phyloP scores from a whole-genome alignment of 441 rosid species.

The Euphorbia schlechtendalii region DNA sequence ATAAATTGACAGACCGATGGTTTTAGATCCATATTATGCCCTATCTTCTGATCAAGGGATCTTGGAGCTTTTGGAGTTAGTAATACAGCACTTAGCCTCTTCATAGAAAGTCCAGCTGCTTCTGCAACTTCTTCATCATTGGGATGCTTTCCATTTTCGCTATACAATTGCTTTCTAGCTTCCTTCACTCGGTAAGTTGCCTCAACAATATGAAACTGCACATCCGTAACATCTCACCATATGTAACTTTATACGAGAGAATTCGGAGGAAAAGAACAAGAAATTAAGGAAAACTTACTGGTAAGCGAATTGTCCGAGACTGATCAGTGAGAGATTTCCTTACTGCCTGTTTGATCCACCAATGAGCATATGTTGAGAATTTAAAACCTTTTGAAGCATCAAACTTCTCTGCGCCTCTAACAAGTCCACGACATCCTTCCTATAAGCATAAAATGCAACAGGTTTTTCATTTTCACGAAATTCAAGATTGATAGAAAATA shows the following conservation, averaged over 20 bases:
- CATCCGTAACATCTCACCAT: constrained; percentile 10
- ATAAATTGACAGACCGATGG: constrained; percentile 61
- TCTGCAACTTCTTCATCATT: constrained; percentile 75
- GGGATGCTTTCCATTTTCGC: constrained; percentile 66
- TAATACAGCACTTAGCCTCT: constrained; percentile 63
- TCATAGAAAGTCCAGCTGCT: constrained; percentile 83
- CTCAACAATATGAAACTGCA: constrained; percentile 88
- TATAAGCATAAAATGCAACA: constrained; percentile 16
- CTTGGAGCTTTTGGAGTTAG: constrained; percentile 72
- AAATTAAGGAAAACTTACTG: constrained; percentile 42
- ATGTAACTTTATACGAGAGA: not conserved
- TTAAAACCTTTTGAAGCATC: constrained; percentile 93
- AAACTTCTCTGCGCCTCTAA: constrained; percentile 82
- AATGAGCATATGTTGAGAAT: constrained; percentile 92
- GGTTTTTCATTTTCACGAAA: too few species aligned
- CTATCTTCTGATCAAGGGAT: constrained; percentile 83
- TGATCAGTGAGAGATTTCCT: constrained; percentile 79
- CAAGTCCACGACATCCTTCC: constrained; percentile 95
- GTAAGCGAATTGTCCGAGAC: constrained; percentile 79
- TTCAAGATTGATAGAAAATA: not conserved
- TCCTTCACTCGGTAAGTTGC: constrained; percentile 82
- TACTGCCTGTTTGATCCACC: constrained; percentile 97
- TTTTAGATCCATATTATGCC: constrained; percentile 62
- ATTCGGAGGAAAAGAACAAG: constrained; percentile 7
- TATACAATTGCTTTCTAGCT: constrained; percentile 67